These are phyloP conservation scores for Ottelia alismoides DNA, from an alignment of 106 monocot genomes.

Conservation along the genomic window DNA sequence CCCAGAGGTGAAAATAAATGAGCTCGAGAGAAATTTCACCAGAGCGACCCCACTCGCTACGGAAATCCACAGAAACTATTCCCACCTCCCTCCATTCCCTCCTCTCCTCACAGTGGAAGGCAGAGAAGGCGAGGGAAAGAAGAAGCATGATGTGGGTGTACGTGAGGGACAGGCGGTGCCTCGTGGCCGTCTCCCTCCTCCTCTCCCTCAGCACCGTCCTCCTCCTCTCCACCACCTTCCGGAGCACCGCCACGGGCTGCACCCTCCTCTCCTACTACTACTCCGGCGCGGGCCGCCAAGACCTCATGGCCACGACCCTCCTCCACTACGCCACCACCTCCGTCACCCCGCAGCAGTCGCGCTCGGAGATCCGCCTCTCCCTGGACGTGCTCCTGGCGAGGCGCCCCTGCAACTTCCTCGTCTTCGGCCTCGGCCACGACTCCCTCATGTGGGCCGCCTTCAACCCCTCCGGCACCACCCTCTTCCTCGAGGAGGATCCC, in stretches of 20 bases:
- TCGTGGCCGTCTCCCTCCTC: too few relatives aligned
- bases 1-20: too few relatives aligned
- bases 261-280: neutral
- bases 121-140: too few relatives aligned
- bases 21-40: too few relatives aligned
- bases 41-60: too few relatives aligned
- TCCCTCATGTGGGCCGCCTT: slow-evolving; percentile 80
- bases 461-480: slow-evolving; percentile 80
- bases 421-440: slow-evolving; percentile 84
- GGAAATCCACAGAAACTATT: too few relatives aligned
- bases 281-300: slow-evolving; percentile 2
- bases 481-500: slow-evolving; percentile 85
- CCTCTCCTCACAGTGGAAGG: too few relatives aligned
- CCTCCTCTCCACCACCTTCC: slow-evolving; percentile 2
- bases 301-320: slow-evolving; percentile 26
- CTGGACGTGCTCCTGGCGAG: slow-evolving; percentile 29
- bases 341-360: slow-evolving; percentile 50
- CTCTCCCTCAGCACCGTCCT: too few relatives aligned
- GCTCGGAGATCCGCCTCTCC: slow-evolving; percentile 39
- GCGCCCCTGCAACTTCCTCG: slow-evolving; percentile 84
- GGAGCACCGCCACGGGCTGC: slow-evolving; percentile 2
- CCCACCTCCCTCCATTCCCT: too few relatives aligned
- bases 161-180: too few relatives aligned
- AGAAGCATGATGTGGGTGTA: too few relatives aligned
- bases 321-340: slow-evolving; percentile 49